A percentile compares a stretch with the other conserved stretches of the same genome.
These are phyloP conservation scores for Triglochin maritima DNA, from an alignment of 106 monocot species.

Conservation along the genomic window DNA sequence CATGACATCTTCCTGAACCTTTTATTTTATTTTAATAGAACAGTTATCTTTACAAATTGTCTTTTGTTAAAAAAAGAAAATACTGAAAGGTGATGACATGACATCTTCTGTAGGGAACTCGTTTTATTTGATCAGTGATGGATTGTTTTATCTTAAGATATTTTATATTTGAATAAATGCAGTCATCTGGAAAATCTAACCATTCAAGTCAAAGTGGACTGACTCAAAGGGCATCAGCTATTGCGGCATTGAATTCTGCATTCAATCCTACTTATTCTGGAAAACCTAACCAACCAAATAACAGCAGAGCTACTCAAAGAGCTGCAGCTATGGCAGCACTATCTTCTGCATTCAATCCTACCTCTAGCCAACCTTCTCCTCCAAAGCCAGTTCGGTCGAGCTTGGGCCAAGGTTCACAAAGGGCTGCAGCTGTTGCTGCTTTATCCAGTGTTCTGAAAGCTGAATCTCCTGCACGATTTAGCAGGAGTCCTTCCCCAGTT, in stretches of 20 bases:
- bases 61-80: neutral
- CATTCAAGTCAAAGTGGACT: slow-evolving; percentile 14
- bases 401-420: slow-evolving; percentile 52
- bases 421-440: slow-evolving; percentile 95
- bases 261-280: slow-evolving; percentile 57
- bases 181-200: slow-evolving; percentile 37
- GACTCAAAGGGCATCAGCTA: slow-evolving; percentile 51
- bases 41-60: neutral
- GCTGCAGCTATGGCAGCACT: slow-evolving; percentile 62
- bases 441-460: slow-evolving; percentile 72
- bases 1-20: neutral
- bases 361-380: slow-evolving; percentile 22
- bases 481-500: slow-evolving; percentile 43
- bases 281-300: slow-evolving; percentile 23
- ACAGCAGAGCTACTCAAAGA: slow-evolving; percentile 45
- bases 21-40: neutral
- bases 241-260: slow-evolving; percentile 57
- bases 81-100: neutral
- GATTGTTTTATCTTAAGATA: neutral
- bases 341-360: slow-evolving; percentile 71
- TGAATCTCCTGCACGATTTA: slow-evolving; percentile 36
- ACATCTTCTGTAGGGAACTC: neutral
- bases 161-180: neutral
- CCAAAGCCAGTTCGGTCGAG: slow-evolving; percentile 32
- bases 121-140: neutral